Base-by-base conservation (phyloP, 768 basidiomycete genomes). In the Boletus edulis region DNA sequence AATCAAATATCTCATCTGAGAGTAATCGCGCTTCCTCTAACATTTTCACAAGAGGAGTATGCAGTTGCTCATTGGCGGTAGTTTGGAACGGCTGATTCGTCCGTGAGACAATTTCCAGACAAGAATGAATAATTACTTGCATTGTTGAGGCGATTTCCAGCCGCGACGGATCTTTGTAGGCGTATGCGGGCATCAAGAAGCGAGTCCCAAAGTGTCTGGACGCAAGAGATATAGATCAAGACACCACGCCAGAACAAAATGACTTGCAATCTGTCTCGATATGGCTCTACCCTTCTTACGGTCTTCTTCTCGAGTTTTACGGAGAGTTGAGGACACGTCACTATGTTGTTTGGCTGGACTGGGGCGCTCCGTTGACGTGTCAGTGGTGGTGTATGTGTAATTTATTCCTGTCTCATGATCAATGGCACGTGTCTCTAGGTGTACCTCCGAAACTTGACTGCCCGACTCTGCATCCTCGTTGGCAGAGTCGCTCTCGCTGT, bases 161-260 rank as follows among this genome's bases (percentile, higher is more conserved):
- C 75, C 2, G 76, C 64, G 43, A 85, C 76, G 22, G 86, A 81
- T 74, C 94, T 98, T 73, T 98, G 96, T 42, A 97, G 71, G 24
- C 86, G 86, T 68, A 98, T 98, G 35, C 96, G 84, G n/a, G 90
- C 83, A 67, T 97, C 91, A 29, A 98, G 78, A 37, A 98, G 76
- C 5, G 80, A 77, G 68, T 98, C 93, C 89, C 93, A 97, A 35
- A 94, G 71, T 3, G 78, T 76, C 94, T 98, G 55, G 24, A 52
- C 11, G 31, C 47, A 31, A 49, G 27, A 40, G 27, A 40, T 53
- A 46, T 43, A 47, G 46, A 56, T 59, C 45, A 44, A 49, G 46
- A 34, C 24, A 46, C 15, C 18, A 40, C 27, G 2, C 48, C 24
- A 51, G 47, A 58, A 12, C 48, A 46, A 47, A 75, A 18, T 12